These are phyloP conservation scores for Rhizomucor miehei DNA, from an alignment of 371 early-diverging fungal genomes.

Conservation along the genomic window DNA sequence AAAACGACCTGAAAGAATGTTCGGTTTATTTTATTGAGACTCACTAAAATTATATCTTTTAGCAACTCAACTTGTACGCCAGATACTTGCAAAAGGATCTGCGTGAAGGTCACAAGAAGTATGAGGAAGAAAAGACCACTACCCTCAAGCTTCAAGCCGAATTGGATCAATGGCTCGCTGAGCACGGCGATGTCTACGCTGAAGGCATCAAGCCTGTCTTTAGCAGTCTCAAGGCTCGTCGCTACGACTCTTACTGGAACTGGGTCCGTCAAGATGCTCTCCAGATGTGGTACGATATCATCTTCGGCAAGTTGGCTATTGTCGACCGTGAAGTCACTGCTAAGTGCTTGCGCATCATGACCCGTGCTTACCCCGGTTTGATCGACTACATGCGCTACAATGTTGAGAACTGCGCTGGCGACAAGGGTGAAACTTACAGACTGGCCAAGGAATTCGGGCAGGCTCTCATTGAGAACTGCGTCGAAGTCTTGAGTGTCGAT, in stretches of 20 bases:
- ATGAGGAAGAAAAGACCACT: constrained; percentile 67
- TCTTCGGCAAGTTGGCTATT: constrained; percentile 86
- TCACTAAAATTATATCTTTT: neutral
- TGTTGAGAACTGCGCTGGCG: constrained; percentile 68
- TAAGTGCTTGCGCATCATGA: constrained; percentile 89
- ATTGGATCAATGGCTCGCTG: constrained; percentile 85
- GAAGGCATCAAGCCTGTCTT: constrained; percentile 88
- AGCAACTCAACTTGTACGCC: constrained; percentile 85
- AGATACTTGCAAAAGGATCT: constrained; percentile 88
- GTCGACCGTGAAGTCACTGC: constrained; percentile 94
- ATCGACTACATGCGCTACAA: constrained; percentile 87
- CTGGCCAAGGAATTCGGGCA: constrained; percentile 80
- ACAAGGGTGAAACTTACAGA: constrained; percentile 80
- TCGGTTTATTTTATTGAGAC: neutral
- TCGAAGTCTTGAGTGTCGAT: constrained; percentile 67
- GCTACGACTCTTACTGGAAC: constrained; percentile 96
- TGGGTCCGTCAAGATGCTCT: constrained; percentile 95
- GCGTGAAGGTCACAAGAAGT: constrained; percentile 72
- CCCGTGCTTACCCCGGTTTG: constrained; percentile 81
- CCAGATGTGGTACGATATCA: constrained; percentile 86
- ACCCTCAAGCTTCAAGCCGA: constrained; percentile 76
- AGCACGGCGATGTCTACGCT: constrained; percentile 87
- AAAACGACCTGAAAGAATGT: neutral
- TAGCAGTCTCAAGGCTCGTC: constrained; percentile 81
- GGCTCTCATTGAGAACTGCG: constrained; percentile 86